These are phyloP conservation scores for Aspergillus ostianus DNA, from an alignment of 495 filamentous ascomycete genomes.

Conservation along the genomic window DNA sequence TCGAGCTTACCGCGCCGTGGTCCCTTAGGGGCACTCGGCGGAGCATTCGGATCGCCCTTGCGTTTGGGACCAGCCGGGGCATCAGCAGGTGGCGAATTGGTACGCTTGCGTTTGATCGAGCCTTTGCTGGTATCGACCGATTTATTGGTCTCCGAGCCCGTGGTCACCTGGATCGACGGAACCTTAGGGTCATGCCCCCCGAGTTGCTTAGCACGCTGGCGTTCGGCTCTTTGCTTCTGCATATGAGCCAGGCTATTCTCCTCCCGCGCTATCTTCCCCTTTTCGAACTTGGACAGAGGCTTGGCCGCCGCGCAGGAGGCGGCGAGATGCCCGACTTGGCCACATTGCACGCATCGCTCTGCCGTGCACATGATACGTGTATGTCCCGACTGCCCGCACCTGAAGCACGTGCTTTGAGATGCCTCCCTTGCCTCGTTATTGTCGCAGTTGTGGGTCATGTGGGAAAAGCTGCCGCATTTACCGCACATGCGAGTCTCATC, in stretches of 20 bases:
- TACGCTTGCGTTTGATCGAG: conserved; percentile 44
- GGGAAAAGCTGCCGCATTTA: conserved; percentile 47
- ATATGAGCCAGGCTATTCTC: conserved; percentile 33
- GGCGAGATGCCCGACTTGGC: conserved; percentile 42
- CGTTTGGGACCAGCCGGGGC: conserved; percentile 27
- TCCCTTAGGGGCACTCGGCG: conserved; percentile 22
- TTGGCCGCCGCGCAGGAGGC: conserved; percentile 32
- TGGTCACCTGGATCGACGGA: conserved; percentile 41
- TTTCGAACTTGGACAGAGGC: conserved; percentile 37
- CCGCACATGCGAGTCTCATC: conserved; percentile 44
- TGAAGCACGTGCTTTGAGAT: conserved; percentile 39
- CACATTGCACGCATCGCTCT: conserved; percentile 47
- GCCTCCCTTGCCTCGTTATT: conserved; percentile 40
- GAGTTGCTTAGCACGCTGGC: conserved; percentile 41
- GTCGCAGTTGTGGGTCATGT: conserved; percentile 49
- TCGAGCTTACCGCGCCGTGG: conserved; percentile 21
- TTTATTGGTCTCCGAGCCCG: conserved; percentile 8
- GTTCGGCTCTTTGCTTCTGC: conserved; percentile 35
- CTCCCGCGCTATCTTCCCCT: conserved; percentile 27
- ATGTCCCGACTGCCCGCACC: conserved; percentile 45
- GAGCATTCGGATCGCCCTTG: conserved; percentile 21
- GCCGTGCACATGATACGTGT: conserved; percentile 35
- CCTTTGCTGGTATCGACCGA: conserved; percentile 13
- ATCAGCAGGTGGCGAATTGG: conserved; percentile 31
- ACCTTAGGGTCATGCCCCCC: conserved; percentile 48